Percentiles rank a stretch among this genome's conserved stretches.
These are phyloP conservation scores for Chlamydomonas asymmetrica DNA, from an alignment of 139 green algal species.

Conservation along the genomic window DNA sequence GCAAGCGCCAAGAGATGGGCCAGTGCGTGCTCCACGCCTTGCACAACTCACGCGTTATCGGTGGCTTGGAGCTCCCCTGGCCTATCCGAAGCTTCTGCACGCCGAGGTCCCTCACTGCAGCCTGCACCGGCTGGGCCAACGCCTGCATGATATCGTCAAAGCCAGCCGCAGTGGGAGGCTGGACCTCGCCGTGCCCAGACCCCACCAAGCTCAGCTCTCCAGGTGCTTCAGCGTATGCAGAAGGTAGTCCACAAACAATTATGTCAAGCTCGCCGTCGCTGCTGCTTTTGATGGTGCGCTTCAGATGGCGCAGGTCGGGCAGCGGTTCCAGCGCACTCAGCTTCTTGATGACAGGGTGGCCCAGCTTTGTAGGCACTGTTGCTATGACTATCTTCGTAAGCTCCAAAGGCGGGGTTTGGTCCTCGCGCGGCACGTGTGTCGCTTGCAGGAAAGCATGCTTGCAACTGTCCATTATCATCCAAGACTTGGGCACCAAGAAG, in stretches of 20 bases:
- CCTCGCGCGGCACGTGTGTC: too few species aligned
- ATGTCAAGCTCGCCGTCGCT: conserved; percentile 5
- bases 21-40: conserved; percentile 66
- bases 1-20: conserved; percentile 72
- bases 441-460: too few species aligned
- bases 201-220: too few species aligned
- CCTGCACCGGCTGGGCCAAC: not conserved
- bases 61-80: conserved; percentile 49
- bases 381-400: conserved; percentile 41
- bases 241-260: not conserved
- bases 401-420: too few species aligned
- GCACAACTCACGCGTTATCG: conserved; percentile 57
- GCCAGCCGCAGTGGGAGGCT: not conserved
- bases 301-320: conserved; percentile 57
- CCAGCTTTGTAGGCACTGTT: conserved; percentile 24
- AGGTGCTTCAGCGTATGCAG: not conserved
- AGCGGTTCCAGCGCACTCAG: conserved; percentile 40
- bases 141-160: not conserved
- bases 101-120: not conserved
- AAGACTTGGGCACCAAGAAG: too few species aligned
- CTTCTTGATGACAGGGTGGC: conserved; percentile 41
- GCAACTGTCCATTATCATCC: too few species aligned
- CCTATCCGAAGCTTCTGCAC: conserved; percentile 12
- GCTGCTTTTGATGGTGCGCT: conserved; percentile 56
- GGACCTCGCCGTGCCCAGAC: not conserved